Evolutionary conservation across 768 basidiomycete genomes (phyloP).

Genomic region (Chalciporus chontae): DNA sequence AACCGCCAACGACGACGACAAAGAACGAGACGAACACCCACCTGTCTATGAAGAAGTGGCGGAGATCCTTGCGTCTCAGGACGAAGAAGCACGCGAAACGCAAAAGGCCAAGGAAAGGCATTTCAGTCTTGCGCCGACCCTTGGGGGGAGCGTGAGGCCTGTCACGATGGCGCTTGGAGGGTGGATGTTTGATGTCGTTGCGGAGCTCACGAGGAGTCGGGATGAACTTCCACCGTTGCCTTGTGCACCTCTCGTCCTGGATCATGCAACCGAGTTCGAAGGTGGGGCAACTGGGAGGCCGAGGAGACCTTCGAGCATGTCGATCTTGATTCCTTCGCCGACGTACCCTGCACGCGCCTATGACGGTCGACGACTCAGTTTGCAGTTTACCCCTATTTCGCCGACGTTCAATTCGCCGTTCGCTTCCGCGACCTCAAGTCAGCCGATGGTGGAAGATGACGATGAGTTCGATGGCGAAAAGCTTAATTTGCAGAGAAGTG

Average conservation of each 20-base stretch:
- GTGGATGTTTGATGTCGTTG: conserved; percentile 83
- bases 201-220: conserved; percentile 50
- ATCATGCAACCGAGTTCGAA: conserved; percentile 18
- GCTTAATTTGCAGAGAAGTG: conserved; percentile 37
- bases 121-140: conserved; percentile 38
- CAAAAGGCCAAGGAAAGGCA: conserved; percentile 33
- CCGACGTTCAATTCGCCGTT: conserved; percentile 36
- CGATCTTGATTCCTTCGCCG: conserved; percentile 36
- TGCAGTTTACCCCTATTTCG: conserved; percentile 64
- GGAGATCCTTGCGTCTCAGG: conserved; percentile 45
- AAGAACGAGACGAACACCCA: conserved; percentile 25
- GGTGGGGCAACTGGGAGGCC: conserved; percentile 18
- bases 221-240: conserved; percentile 15
- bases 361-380: conserved; percentile 38
- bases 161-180: conserved; percentile 53
- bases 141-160: conserved; percentile 41
- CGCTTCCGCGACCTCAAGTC: background rate
- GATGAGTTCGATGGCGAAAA: conserved; percentile 46
- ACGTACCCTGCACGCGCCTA: conserved; percentile 29
- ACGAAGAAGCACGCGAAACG: conserved; percentile 33
- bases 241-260: conserved; percentile 16
- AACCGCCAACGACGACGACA: conserved; percentile 41
- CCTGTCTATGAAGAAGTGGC: conserved; percentile 39
- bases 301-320: conserved; percentile 30
- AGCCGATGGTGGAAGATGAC: conserved; percentile 33